Evolutionary conservation across 768 basidiomycete species (phyloP).

Genomic region (Xerocomellus dryophilus): DNA sequence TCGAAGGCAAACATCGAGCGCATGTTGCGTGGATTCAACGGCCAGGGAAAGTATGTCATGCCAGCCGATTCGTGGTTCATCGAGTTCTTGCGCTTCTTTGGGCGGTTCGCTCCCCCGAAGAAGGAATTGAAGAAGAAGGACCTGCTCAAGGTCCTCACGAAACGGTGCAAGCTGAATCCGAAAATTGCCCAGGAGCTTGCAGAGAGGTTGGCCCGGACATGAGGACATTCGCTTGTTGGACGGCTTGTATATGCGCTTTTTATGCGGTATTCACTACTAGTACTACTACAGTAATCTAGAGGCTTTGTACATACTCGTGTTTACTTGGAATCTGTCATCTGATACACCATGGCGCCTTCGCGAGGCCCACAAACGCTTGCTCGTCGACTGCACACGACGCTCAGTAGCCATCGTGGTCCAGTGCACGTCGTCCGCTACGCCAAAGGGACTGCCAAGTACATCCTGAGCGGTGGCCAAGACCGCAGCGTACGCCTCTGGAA

Average conservation of each 20-base stretch:
- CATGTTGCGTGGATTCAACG: constrained; percentile 16
- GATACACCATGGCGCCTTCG: constrained; percentile 46
- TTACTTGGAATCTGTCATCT: neutral
- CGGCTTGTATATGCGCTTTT: too few species aligned
- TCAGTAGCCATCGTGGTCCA: constrained; percentile 72
- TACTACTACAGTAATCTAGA: too few species aligned
- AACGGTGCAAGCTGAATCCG: constrained; percentile 23
- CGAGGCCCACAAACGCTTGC: constrained; percentile 53
- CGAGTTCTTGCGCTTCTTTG: constrained; percentile 20
- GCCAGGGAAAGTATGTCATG: constrained; percentile 20
- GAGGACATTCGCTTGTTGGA: neutral
- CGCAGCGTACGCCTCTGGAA: constrained; percentile 90
- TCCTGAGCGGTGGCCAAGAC: constrained; percentile 93
- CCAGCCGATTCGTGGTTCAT: constrained; percentile 25
- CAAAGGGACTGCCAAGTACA: constrained; percentile 82
- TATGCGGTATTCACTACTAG: too few species aligned
- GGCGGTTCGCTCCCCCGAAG: constrained; percentile 13
- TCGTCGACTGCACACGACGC: constrained; percentile 59
- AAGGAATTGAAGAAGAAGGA: constrained; percentile 18
- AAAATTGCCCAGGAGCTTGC: constrained; percentile 18
- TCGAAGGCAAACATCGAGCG: constrained; percentile 14
- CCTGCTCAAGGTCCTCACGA: constrained; percentile 16
- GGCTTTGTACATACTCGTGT: neutral
- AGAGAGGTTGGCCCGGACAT: constrained; percentile 4
- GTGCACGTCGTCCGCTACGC: constrained; percentile 92